Percentiles rank a stretch among this genome's conserved stretches.
Conservation (phyloP, 495 filamentous ascomycete species). For the Neurospora tetrasperma region DNA sequence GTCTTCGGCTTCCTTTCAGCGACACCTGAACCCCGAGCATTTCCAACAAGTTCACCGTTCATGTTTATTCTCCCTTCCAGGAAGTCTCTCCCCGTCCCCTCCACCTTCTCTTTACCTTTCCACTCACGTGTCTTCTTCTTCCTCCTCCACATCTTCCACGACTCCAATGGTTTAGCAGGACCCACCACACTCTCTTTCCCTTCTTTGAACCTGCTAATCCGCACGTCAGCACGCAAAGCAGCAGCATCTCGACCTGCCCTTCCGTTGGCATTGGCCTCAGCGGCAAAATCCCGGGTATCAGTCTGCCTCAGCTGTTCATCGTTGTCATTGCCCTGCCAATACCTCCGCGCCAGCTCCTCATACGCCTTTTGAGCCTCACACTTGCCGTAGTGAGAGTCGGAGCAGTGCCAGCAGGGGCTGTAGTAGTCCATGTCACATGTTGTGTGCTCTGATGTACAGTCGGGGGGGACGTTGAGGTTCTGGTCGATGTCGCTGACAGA, state of each 20-base stretch:
- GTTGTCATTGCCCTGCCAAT: background rate
- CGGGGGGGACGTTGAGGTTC: background rate
- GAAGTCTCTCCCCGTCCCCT: background rate
- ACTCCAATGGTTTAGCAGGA: background rate
- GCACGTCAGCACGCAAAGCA: background rate
- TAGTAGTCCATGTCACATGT: too few relatives aligned
- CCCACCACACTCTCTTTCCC: background rate
- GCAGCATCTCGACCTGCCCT: background rate
- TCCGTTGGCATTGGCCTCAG: background rate
- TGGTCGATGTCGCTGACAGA: background rate
- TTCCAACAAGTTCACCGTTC: too few relatives aligned
- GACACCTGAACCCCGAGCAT: background rate
- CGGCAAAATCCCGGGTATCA: background rate
- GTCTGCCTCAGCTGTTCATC: background rate
- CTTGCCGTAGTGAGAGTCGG: background rate
- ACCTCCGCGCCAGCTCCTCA: background rate
- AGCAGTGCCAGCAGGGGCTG: background rate
- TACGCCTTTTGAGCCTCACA: background rate
- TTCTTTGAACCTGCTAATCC: background rate
- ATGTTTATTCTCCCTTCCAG: background rate
- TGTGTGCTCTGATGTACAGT: too few relatives aligned
- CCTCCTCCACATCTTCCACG: background rate
- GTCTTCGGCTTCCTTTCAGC: background rate
- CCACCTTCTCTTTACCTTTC: background rate
- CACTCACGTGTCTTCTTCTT: background rate